A percentile compares a stretch with the other conserved stretches of the same genome.
These are phyloP conservation scores for Herpetospermum pedunculosum DNA, from an alignment of 306 rosid species.

Conservation along the genomic window DNA sequence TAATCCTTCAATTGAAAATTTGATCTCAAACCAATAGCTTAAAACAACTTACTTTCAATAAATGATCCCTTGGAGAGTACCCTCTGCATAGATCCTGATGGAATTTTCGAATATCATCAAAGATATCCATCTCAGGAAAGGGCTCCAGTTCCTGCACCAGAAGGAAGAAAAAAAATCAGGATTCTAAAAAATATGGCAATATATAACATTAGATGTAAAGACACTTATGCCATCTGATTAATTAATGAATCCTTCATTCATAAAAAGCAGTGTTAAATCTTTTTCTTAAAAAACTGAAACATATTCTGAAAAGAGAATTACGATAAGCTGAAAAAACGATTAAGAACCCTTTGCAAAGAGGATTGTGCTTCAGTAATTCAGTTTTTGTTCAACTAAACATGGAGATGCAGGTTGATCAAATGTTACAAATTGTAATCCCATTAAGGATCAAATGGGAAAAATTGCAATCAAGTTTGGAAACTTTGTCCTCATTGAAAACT, in stretches of 20 bases:
- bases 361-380: background rate
- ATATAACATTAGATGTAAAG: background rate
- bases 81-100: slow-evolving; percentile 58
- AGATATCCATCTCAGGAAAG: slow-evolving; percentile 59
- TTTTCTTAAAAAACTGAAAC: background rate
- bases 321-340: background rate
- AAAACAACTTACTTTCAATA: slow-evolving; percentile 41
- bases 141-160: slow-evolving; percentile 65
- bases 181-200: background rate
- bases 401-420: background rate
- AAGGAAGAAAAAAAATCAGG: background rate
- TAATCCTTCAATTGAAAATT: background rate
- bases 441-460: background rate
- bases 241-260: background rate
- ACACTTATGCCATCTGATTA: background rate
- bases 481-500: background rate
- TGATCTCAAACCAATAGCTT: background rate
- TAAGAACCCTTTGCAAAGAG: background rate
- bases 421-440: background rate
- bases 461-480: background rate
- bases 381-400: background rate
- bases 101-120: slow-evolving; percentile 50
- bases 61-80: slow-evolving; percentile 62
- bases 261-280: background rate
- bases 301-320: background rate